A percentile compares a stretch with the other conserved stretches of the same genome.
Conservation (phyloP, 352 stramenopile species). For the Aphanomyces euteiches region DNA sequence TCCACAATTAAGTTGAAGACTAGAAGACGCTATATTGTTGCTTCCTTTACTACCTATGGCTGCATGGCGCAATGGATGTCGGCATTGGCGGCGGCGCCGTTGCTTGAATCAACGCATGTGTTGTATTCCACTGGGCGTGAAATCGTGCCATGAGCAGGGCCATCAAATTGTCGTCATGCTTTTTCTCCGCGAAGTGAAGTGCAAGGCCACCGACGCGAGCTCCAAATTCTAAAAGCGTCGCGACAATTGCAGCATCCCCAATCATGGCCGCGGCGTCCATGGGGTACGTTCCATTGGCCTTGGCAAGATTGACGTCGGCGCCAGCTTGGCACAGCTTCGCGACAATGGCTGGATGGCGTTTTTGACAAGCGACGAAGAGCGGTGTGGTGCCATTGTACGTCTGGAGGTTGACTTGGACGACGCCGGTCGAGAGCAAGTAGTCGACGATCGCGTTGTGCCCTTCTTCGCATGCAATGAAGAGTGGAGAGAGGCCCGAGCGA, state of each 20-base stretch:
- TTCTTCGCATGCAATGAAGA: constrained; percentile 85
- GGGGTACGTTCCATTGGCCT: constrained; percentile 68
- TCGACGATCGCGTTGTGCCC: constrained; percentile 60
- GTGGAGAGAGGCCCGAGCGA: constrained; percentile 64
- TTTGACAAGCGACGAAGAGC: constrained; percentile 75
- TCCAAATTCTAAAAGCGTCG: constrained; percentile 61
- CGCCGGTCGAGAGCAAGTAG: constrained; percentile 42
- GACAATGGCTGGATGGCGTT: constrained; percentile 54
- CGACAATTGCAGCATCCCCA: constrained; percentile 54
- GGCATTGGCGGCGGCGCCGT: no score
- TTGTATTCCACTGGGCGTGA: constrained; percentile 42
- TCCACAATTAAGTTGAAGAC: background rate
- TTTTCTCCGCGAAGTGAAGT: constrained; percentile 70
- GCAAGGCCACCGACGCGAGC: constrained; percentile 58
- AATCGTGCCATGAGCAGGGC: constrained; percentile 59
- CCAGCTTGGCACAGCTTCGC: constrained; percentile 51
- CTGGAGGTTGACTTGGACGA: constrained; percentile 37
- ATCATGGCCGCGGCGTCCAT: constrained; percentile 67
- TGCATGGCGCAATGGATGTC: no score
- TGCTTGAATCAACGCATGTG: no score
- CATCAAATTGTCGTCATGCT: constrained; percentile 55
- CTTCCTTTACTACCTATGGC: background rate
- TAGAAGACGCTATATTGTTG: background rate
- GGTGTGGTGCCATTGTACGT: constrained; percentile 65
- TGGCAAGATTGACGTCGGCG: constrained; percentile 51